Conservation (phyloP, 108 stramenopile species). For the Chaetoceros tenuissimus region DNA sequence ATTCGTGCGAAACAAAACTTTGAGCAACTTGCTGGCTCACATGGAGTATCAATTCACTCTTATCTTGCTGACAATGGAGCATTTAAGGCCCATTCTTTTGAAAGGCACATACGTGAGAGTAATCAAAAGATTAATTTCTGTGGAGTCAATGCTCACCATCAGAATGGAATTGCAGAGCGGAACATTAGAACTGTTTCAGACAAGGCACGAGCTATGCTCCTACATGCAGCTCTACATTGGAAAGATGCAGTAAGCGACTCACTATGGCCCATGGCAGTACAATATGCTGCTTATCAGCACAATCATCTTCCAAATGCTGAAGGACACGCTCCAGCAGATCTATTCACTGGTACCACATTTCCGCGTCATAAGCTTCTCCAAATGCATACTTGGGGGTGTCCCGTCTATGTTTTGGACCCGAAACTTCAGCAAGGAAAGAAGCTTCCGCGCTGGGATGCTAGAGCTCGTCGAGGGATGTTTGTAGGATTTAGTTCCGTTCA, state of each 20-base stretch:
- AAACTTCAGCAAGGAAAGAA: slow-evolving; percentile 28
- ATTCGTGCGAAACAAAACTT: slow-evolving; percentile 17
- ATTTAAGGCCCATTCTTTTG: background rate
- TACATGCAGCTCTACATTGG: slow-evolving; percentile 12
- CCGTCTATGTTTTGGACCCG: slow-evolving; percentile 27
- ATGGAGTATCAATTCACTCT: slow-evolving; percentile 7
- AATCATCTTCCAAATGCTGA: slow-evolving; percentile 6
- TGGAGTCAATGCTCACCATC: slow-evolving; percentile 9
- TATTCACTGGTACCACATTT: background rate
- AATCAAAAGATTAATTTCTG: background rate
- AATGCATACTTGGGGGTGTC: slow-evolving; percentile 25
- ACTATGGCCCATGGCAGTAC: slow-evolving; percentile 13
- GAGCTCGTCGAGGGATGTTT: slow-evolving; percentile 23
- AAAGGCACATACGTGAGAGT: background rate
- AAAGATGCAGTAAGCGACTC: background rate
- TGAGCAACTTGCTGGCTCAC: slow-evolving; percentile 4
- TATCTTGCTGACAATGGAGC: slow-evolving; percentile 21
- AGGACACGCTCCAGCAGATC: background rate
- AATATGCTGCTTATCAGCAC: slow-evolving; percentile 15
- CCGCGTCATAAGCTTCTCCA: slow-evolving; percentile 1
- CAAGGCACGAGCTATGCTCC: slow-evolving; percentile 9
- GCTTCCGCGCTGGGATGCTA: slow-evolving; percentile 25
- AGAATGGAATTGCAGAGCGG: slow-evolving; percentile 21
- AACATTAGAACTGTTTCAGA: slow-evolving; percentile 7
- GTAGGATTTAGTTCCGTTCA: slow-evolving; percentile 26